Percentiles rank a stretch among this genome's conserved stretches.
Conservation (phyloP, 768 basidiomycete species). For the Rhodotorula paludigena region DNA sequence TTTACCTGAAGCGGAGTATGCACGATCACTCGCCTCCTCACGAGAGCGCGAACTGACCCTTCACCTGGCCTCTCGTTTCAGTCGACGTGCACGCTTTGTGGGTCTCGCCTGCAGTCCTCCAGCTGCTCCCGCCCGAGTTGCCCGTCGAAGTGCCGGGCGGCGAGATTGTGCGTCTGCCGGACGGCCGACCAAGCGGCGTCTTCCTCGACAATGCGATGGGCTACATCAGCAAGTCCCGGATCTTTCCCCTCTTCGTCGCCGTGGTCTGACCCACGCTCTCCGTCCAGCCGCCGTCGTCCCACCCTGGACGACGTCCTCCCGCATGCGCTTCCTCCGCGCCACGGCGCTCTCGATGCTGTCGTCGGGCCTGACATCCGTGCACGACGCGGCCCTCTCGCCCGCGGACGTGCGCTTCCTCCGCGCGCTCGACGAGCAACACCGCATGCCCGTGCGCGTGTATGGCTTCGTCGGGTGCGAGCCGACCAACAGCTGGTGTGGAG, state of each 20-base stretch:
- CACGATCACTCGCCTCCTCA: too few relatives aligned
- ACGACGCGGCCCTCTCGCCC: slow-evolving; percentile 65
- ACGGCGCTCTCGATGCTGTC: slow-evolving; percentile 66
- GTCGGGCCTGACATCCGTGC: slow-evolving; percentile 76
- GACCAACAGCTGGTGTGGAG: slow-evolving; percentile 62
- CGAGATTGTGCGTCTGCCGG: slow-evolving; percentile 58
- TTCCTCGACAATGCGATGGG: slow-evolving; percentile 84
- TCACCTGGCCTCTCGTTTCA: not conserved
- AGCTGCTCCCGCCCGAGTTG: slow-evolving; percentile 53
- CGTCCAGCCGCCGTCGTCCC: slow-evolving; percentile 49
- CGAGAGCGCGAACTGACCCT: not conserved
- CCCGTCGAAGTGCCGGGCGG: slow-evolving; percentile 68
- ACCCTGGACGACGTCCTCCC: slow-evolving; percentile 57
- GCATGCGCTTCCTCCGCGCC: slow-evolving; percentile 60
- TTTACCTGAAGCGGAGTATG: slow-evolving; percentile 59
- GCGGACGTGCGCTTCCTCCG: slow-evolving; percentile 61
- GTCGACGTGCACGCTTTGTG: slow-evolving; percentile 82
- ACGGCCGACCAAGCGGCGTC: slow-evolving; percentile 67
- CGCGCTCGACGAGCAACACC: slow-evolving; percentile 51
- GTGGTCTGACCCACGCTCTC: not conserved
- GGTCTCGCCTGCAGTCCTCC: slow-evolving; percentile 72
- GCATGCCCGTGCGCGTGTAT: slow-evolving; percentile 58
- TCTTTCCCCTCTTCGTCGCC: not conserved
- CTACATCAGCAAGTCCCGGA: slow-evolving; percentile 52
- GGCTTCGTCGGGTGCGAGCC: slow-evolving; percentile 46